These are phyloP conservation scores for Colletotrichum spaethianum DNA, from an alignment of 2,329 filamentous ascomycete genomes.

Conservation along the genomic window DNA sequence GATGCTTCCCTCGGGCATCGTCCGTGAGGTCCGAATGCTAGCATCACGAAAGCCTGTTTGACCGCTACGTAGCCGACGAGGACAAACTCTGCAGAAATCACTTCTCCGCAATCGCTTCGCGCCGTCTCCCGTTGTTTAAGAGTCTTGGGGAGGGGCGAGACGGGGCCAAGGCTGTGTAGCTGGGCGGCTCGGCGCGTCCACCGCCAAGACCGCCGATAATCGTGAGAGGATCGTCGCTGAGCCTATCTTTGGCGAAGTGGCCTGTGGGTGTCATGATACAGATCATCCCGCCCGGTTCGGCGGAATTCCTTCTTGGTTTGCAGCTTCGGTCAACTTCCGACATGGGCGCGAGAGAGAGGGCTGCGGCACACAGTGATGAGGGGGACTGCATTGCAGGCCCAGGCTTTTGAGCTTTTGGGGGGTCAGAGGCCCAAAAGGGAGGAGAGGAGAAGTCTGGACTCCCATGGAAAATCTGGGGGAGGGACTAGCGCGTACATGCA, in stretches of 20 bases:
- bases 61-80: neutral
- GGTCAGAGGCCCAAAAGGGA: neutral
- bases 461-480: conserved; percentile 25
- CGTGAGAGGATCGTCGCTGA: neutral
- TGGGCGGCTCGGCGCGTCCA: conserved; percentile 6
- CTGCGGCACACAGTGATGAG: neutral
- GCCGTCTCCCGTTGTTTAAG: neutral
- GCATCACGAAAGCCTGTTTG: neutral
- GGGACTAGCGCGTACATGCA: conserved; percentile 29
- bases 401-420: neutral
- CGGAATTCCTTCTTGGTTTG: neutral
- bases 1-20: neutral
- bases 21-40: neutral
- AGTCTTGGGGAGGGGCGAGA: neutral
- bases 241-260: neutral
- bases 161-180: neutral
- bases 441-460: neutral
- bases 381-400: neutral
- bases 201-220: neutral
- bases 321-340: conserved; percentile 17
- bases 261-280: neutral
- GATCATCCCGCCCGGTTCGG: neutral
- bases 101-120: neutral
- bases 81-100: neutral
- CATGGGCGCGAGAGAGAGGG: neutral